Evolutionary conservation across 345 rosid species (phyloP).

Genomic region (Acer saccharum): DNA sequence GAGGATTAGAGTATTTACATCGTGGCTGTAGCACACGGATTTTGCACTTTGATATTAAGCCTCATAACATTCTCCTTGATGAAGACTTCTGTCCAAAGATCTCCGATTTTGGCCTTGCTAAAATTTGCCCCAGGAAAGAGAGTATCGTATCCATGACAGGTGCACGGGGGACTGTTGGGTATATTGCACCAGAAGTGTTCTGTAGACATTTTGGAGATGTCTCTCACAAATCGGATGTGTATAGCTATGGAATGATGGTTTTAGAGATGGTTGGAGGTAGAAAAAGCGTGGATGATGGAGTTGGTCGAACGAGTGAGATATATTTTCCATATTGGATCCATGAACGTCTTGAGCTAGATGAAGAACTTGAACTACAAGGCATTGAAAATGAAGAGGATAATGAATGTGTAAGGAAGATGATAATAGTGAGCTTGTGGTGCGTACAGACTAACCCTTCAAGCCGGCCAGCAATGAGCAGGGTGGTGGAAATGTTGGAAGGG

Average conservation of each 20-base stretch:
- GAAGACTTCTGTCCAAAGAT: neutral
- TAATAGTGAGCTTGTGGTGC: conserved; percentile 6
- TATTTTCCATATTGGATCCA: neutral
- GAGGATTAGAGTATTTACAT: conserved; percentile 1
- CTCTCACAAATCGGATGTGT: conserved; percentile 8
- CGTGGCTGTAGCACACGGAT: neutral
- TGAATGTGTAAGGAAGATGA: neutral
- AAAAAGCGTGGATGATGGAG: neutral
- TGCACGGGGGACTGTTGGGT: neutral
- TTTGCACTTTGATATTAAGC: conserved; percentile 1
- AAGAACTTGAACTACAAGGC: neutral
- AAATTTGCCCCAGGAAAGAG: neutral
- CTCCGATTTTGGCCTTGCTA: neutral
- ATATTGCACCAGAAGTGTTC: neutral
- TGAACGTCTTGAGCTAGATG: neutral
- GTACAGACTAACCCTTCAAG: neutral
- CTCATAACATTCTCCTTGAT: neutral
- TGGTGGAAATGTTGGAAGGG: conserved; percentile 9
- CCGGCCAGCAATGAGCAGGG: neutral
- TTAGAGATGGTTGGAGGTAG: neutral
- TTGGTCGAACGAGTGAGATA: neutral
- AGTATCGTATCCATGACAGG: neutral
- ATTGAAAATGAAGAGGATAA: neutral
- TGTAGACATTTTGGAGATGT: neutral
- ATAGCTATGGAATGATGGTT: neutral